Evolutionary conservation across 2,329 filamentous ascomycete genomes (phyloP).

Genomic region (Penicillium rolfsii): DNA sequence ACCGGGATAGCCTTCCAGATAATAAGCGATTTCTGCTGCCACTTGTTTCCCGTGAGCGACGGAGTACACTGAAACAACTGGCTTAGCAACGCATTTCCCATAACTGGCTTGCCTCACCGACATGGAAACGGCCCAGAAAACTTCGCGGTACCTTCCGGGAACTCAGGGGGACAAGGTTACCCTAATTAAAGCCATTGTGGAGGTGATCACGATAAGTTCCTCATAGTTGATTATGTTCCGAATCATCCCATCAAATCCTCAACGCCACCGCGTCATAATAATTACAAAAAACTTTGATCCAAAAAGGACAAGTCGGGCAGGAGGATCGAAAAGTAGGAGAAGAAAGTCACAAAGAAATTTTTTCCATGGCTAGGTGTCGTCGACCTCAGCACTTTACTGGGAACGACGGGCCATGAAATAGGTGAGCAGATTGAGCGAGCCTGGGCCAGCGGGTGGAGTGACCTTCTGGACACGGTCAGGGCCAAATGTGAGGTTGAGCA

Average conservation of each 20-base stretch:
- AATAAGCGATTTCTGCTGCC: neutral
- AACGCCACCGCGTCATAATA: conserved; percentile 7
- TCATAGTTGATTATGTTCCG: conserved; percentile 15
- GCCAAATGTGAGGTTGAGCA: conserved; percentile 34
- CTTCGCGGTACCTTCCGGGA: neutral
- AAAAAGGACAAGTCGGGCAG: conserved; percentile 1
- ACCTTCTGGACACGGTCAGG: conserved; percentile 34
- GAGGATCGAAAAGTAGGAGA: neutral
- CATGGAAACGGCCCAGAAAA: neutral
- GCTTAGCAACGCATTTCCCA: neutral
- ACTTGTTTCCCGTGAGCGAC: neutral
- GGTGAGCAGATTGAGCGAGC: conserved; percentile 40
- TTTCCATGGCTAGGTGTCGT: conserved; percentile 6
- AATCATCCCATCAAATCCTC: conserved; percentile 1
- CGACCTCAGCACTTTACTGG: conserved; percentile 14
- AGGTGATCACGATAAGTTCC: neutral
- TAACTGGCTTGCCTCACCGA: neutral
- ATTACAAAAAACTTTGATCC: conserved; percentile 13
- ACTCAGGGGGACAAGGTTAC: neutral
- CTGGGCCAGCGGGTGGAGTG: conserved; percentile 35
- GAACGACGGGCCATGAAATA: conserved; percentile 41
- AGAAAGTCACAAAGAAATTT: conserved; percentile 2
- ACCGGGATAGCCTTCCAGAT: too few relatives aligned
- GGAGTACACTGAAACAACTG: neutral
- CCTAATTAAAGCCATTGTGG: neutral